Evolutionary conservation across 1,139 yeast species (phyloP).

Genomic region (Diutina scorzettiae): DNA sequence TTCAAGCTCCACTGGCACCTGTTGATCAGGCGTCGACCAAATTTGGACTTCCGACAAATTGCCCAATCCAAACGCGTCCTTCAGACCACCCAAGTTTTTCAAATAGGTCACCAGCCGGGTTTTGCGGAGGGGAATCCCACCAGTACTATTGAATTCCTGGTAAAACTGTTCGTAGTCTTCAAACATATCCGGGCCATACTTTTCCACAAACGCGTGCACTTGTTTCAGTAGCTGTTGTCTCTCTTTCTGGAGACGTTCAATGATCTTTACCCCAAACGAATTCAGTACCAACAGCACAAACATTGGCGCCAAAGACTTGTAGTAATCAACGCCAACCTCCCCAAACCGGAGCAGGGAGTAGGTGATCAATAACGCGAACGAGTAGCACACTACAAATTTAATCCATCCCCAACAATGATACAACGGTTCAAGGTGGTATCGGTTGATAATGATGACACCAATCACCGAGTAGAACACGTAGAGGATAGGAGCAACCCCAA

Average conservation of each 20-base stretch:
- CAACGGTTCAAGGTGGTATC: slow-evolving; percentile 10
- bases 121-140: not conserved
- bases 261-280: slow-evolving; percentile 23
- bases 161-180: slow-evolving; percentile 41
- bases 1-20: slow-evolving; percentile 6
- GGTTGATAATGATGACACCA: slow-evolving; percentile 6
- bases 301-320: slow-evolving; percentile 27
- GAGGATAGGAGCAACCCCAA: slow-evolving; percentile 31
- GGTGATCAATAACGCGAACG: slow-evolving; percentile 31
- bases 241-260: slow-evolving; percentile 42
- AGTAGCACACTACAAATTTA: slow-evolving; percentile 23
- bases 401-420: slow-evolving; percentile 7
- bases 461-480: slow-evolving; percentile 30
- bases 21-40: slow-evolving; percentile 5
- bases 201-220: slow-evolving; percentile 58
- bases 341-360: slow-evolving; percentile 31
- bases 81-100: not conserved
- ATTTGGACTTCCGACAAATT: slow-evolving; percentile 1
- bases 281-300: slow-evolving; percentile 28
- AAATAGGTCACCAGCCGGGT: not conserved
- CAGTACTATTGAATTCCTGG: slow-evolving; percentile 14
- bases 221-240: slow-evolving; percentile 44
- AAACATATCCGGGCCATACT: slow-evolving; percentile 65
- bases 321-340: slow-evolving; percentile 31
- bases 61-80: slow-evolving; percentile 2